Conservation (phyloP, 139 green algal genomes). For the Chlorella vulgaris region DNA sequence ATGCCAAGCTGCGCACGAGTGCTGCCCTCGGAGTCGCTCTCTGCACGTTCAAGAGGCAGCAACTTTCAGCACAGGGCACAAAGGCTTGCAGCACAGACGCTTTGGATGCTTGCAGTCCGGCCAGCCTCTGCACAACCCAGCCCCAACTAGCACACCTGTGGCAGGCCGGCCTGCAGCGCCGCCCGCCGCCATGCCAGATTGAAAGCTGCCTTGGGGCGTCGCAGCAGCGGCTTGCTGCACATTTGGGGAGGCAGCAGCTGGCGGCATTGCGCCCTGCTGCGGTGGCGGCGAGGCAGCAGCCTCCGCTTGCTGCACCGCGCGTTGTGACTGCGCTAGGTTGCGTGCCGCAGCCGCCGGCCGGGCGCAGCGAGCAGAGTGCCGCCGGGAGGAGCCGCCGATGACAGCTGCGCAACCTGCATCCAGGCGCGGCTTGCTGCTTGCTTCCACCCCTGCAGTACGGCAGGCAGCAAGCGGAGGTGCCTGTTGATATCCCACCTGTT, state of each 20-base stretch:
- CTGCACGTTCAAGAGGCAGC: too few species aligned
- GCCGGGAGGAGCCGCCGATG: not conserved
- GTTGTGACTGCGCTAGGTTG: too few species aligned
- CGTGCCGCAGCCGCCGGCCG: too few species aligned
- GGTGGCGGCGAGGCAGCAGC: too few species aligned
- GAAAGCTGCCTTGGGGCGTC: constrained; percentile 19
- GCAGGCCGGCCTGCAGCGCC: not conserved
- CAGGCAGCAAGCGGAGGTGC: not conserved
- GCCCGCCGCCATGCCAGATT: constrained; percentile 26
- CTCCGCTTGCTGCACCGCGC: not conserved
- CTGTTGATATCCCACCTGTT: too few species aligned
- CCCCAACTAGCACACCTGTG: not conserved
- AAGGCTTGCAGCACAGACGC: not conserved
- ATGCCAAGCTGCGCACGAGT: not conserved
- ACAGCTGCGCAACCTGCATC: not conserved
- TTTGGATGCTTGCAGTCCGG: too few species aligned
- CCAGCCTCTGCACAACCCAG: too few species aligned
- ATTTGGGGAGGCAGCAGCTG: not conserved
- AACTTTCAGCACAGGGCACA: too few species aligned
- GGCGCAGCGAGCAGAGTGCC: too few species aligned
- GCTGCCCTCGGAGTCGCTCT: constrained; percentile 25
- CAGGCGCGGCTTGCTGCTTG: constrained; percentile 29
- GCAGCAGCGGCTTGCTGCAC: not conserved
- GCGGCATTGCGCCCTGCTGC: not conserved
- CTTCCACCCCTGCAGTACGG: constrained; percentile 13